A percentile compares a stretch with the other conserved stretches of the same genome.
Evolutionary conservation across 2,329 filamentous ascomycete species (phyloP).

Genomic region (Colletotrichum costaricense): DNA sequence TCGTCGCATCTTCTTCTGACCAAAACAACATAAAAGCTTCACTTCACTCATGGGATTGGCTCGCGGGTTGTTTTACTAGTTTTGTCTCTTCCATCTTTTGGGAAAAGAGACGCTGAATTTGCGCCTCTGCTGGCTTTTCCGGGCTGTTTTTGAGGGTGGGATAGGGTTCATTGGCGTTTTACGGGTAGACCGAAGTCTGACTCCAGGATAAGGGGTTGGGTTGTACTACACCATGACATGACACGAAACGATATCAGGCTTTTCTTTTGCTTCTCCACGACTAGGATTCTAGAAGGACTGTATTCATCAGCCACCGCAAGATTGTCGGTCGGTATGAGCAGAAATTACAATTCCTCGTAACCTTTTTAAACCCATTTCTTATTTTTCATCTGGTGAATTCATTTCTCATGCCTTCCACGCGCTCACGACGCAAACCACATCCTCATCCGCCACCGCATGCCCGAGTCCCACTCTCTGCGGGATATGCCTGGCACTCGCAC

Average conservation of each 20-base stretch:
- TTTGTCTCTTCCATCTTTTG: constrained; percentile 4
- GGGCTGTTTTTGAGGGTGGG: background rate
- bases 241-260: constrained; percentile 38
- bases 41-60: constrained; percentile 24
- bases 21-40: constrained; percentile 29
- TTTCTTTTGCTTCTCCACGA: constrained; percentile 23
- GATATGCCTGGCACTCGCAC: constrained; percentile 92
- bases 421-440: constrained; percentile 76
- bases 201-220: constrained; percentile 26
- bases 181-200: constrained; percentile 28
- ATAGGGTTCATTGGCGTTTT: constrained; percentile 32
- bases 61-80: constrained; percentile 25
- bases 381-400: background rate
- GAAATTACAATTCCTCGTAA: constrained; percentile 29
- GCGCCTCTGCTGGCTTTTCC: constrained; percentile 12
- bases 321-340: constrained; percentile 10
- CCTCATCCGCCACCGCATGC: constrained; percentile 80
- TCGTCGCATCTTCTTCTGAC: constrained; percentile 28
- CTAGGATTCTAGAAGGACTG: constrained; percentile 19
- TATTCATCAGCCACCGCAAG: constrained; percentile 23
- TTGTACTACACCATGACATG: constrained; percentile 34
- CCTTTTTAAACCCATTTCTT: constrained; percentile 3
- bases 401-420: constrained; percentile 67
- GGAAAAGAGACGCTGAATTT: background rate
- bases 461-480: constrained; percentile 91